Evolutionary conservation across 2,329 filamentous ascomycete species (phyloP).

Genomic region (Aspergillus floridensis): DNA sequence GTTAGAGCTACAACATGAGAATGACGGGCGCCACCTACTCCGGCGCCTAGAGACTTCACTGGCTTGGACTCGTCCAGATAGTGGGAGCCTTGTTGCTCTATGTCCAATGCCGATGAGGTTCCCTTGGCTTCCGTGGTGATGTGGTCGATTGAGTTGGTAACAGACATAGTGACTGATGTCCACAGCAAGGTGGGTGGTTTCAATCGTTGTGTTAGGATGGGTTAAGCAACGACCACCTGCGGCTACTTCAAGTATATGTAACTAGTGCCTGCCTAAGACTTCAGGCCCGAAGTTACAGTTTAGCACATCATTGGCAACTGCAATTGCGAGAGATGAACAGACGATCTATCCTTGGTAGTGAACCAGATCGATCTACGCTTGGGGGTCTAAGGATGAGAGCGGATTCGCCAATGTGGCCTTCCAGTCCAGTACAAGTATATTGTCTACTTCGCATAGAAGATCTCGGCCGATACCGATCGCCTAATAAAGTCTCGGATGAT

Average conservation of each 20-base stretch:
- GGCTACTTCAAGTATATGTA: no score
- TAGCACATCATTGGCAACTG: no score
- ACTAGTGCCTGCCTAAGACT: no score
- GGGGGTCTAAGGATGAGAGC: no score
- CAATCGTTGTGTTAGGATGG: no score
- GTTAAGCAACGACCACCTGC: no score
- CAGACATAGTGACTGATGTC: slow-evolving; percentile 1
- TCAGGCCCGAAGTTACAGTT: no score
- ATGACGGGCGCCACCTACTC: slow-evolving; percentile 14
- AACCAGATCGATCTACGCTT: no score
- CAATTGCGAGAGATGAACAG: background rate
- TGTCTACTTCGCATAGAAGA: background rate
- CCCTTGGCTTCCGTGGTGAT: slow-evolving; percentile 6
- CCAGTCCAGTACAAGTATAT: no score
- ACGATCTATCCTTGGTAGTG: background rate
- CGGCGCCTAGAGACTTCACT: slow-evolving; percentile 22
- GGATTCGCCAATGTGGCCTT: no score
- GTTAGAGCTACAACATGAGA: background rate
- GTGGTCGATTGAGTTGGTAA: background rate
- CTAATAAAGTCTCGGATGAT: slow-evolving; percentile 16
- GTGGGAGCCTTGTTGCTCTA: slow-evolving; percentile 16
- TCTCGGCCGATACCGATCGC: slow-evolving; percentile 7
- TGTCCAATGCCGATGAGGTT: slow-evolving; percentile 7
- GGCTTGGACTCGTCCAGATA: background rate
- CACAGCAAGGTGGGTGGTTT: no score